Evolutionary conservation across 2,329 filamentous ascomycete species (phyloP), one percentile per base, ranked within the genome.

Genomic region (Endothia cerciana): DNA sequence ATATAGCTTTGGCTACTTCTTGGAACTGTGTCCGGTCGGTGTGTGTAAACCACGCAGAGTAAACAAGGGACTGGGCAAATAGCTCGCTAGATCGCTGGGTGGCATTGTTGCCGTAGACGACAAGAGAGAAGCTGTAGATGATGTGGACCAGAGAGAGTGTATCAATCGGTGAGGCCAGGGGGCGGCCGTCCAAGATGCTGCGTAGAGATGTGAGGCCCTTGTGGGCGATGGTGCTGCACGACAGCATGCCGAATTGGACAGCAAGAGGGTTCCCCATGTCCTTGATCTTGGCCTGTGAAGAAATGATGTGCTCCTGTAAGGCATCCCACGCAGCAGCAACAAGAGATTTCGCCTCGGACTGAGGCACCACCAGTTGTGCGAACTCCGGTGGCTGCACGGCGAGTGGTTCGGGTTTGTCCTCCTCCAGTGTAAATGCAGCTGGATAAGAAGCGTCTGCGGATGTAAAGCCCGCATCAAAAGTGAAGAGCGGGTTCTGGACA

Each of bases 111-210:
- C 79, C 80, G 63, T 83, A 77, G 5, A 83, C 71, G 17, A 83
- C 76, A 11, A 84, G 69, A 4, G 80, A 84, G 45, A 86, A 77
- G 15, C 83, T 81, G 68, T 85, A 85, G 30, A 82, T 75, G 25
- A 86, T 68, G 64, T 87, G 84, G 40, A 85, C 72, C 67, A 86
- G 82, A 71, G 83, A 86, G 1, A 87, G 70, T 2, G 80, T 77
- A 36, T 83, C 77, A 36, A 82, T 70, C 4, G 84, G 76, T 1
- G 79, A 78, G 3, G 73, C 71, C 0, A 76, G 73, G 7, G 74
- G 72, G n/a, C 71, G 70, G 2, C 79, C 81, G 28, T 77, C 73
- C 0, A 85, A 69, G 4, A 83, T 74, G 13, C 72, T 72, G 8
- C 73, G 76, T 25, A 86, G 73, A 6, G 77, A 74, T 22, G 76